Evolutionary conservation across 306 rosid genomes (phyloP), one percentile per base, ranked within the genome.

Genomic region (Boehmeria nivea): DNA sequence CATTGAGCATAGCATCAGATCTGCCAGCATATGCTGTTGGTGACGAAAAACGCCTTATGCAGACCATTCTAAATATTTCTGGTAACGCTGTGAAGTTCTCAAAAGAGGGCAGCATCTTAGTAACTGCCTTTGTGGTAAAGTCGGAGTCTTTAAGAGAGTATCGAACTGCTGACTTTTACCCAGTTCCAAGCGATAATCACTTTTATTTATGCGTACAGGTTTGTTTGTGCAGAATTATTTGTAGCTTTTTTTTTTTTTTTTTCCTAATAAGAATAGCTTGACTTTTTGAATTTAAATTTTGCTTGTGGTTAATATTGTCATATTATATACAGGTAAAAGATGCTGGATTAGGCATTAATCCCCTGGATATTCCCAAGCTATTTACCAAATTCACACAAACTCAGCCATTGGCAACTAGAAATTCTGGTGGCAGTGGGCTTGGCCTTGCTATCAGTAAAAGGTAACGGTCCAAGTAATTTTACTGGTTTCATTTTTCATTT

Each of bases 61-160:
- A 87, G 80, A 86, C 72, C 25, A 66, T 91, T 67, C 71, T 91
- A 34, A 91, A 91, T 72, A 83, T 91, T 67, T 84, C 81, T 74
- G 99, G 94, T 75, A 91, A 91, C 69, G 99, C 96, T 40, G 95
- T 91, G 58, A 91, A 91, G 78, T 91, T 87, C 76, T 78, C 99
- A 43, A 91, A 87, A 73, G 96, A 85, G 59, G 99, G 96, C 16
- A 67, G 74, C 73, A 77, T 91, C 65, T 80, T 76, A 53, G 53
- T 91, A 58, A 60, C 89, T 18, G 95, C 76, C 44, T 64, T 67
- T 60, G 71, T 81, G 66, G 87, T 84, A 47, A 91, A 91, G 52
- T 67, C 87, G 21, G 99, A 91, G 58, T 70, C 93, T 31, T 70
- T 87, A 44, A 77, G 82, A 78, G 99, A 91, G 60, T 66, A 65